These are phyloP conservation scores for Cytospora piceicola DNA, from an alignment of 2,329 filamentous ascomycete species.

Conservation along the genomic window DNA sequence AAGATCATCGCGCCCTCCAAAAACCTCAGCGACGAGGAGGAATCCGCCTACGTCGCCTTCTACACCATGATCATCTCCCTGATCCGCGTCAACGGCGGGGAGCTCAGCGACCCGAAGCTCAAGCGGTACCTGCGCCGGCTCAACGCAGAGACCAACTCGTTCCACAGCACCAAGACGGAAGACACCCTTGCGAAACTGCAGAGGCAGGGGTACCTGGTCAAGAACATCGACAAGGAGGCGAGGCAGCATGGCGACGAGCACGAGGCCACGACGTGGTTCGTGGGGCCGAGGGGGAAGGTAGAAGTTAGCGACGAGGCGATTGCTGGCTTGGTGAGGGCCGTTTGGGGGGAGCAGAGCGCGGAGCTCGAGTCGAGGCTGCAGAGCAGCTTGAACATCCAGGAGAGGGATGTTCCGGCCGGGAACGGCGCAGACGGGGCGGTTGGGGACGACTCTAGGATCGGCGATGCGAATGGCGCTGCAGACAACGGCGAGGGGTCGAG, in stretches of 20 bases:
- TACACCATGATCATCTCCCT: constrained; percentile 80
- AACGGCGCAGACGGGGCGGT: constrained; percentile 32
- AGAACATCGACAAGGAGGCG: constrained; percentile 65
- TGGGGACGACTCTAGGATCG: constrained; percentile 26
- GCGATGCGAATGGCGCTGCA: constrained; percentile 1
- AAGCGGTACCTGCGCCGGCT: constrained; percentile 74
- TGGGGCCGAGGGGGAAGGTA: constrained; percentile 82
- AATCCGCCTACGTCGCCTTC: constrained; percentile 80
- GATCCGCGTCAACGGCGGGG: constrained; percentile 74
- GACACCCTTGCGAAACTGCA: constrained; percentile 74
- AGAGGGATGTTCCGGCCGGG: constrained; percentile 31
- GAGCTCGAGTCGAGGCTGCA: constrained; percentile 64
- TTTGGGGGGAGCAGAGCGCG: constrained; percentile 55
- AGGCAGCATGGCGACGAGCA: constrained; percentile 62
- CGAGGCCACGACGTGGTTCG: constrained; percentile 76
- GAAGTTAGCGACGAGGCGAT: constrained; percentile 82
- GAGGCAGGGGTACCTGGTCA: constrained; percentile 82
- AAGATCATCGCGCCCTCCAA: constrained; percentile 70
- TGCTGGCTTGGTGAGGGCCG: constrained; percentile 66
- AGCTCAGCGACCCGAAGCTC: constrained; percentile 77
- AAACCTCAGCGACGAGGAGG: constrained; percentile 66
- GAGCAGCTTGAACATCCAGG: constrained; percentile 61
- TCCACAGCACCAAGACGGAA: constrained; percentile 77
- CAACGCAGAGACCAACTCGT: constrained; percentile 71
- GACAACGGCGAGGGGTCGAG: constrained; percentile 21